Base-by-base conservation (phyloP, 331 rosid genomes). In the Malus hybrid region DNA sequence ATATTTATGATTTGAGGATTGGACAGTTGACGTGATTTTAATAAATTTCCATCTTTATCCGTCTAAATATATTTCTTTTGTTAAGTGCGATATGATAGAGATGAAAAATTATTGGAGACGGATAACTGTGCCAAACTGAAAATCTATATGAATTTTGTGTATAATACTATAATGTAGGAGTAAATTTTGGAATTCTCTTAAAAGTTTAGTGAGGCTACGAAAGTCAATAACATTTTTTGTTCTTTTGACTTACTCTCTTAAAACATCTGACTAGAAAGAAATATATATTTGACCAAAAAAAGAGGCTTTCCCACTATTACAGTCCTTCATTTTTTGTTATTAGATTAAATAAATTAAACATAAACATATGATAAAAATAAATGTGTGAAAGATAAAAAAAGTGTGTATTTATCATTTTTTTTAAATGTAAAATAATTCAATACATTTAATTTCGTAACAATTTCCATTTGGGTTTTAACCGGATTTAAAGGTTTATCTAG, bases 311-410 rank as follows among this genome's bases (percentile, higher is more conserved):
- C 3, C 46, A 39, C 46, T 39, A 39, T 39, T 39, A 39, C 46
- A 39, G 12, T 39, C 0, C 46, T 10, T 39, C 44, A 39, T 9
- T 8, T 36, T 39, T 39, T 39, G 46, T 39, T 39, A 9, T 39
- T 0, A 39, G 1, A 39, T 39, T 39, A 39, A 48, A 16, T 5
- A 15, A 48, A 0, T 48, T 48, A 16, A 52, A 52, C 20, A 18
- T 0, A 52, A 16, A 69, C 5, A 34, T 39, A 75, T n/a, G 32
- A 2, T 50, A 50, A 50, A 50, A 50, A 50, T 15, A 0, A 50
- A 16, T 6, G 7, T 6, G 1, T 6, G 0, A 50, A 0, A 50
- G 3, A 1, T 50, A 0, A 6, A 48, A 50, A 2, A 0, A 50
- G 0, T 50, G 0, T 15, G n/a, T 0, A 16, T 50, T 6, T 50